A percentile compares a stretch with the other conserved stretches of the same genome.
Conservation (phyloP, 306 rosid species). For the Castanea sativa region DNA sequence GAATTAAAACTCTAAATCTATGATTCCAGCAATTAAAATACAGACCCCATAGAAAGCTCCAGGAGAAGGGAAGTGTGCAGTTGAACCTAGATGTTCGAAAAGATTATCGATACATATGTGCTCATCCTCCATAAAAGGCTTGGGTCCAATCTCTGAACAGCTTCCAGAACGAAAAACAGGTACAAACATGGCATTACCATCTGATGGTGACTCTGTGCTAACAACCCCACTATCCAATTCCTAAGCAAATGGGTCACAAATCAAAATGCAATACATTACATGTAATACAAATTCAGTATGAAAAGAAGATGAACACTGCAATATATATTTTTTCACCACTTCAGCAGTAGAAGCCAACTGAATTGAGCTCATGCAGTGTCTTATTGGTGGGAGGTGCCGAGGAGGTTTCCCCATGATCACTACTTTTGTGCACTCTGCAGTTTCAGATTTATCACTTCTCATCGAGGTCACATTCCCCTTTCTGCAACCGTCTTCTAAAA, state of each 20-base stretch:
- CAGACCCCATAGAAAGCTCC: constrained; percentile 80
- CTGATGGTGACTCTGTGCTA: constrained; percentile 44
- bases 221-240: constrained; percentile 45
- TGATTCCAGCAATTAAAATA: neutral
- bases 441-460: constrained; percentile 35
- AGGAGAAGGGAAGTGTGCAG: constrained; percentile 43
- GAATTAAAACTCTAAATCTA: neutral
- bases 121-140: constrained; percentile 81
- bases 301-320: neutral
- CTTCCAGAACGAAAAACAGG: constrained; percentile 80
- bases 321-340: constrained; percentile 34
- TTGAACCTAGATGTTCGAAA: constrained; percentile 48
- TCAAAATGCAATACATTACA: neutral
- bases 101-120: constrained; percentile 72
- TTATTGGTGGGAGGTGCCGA: constrained; percentile 45
- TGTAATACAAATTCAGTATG: neutral
- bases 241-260: constrained; percentile 23
- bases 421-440: constrained; percentile 33
- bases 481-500: constrained; percentile 43
- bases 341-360: constrained; percentile 29
- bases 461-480: constrained; percentile 37
- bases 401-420: constrained; percentile 59
- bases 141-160: constrained; percentile 81
- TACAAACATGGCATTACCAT: constrained; percentile 43
- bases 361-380: constrained; percentile 58